Evolutionary conservation across 495 filamentous ascomycete genomes (phyloP).

Genomic region (Choiromyces venosus): DNA sequence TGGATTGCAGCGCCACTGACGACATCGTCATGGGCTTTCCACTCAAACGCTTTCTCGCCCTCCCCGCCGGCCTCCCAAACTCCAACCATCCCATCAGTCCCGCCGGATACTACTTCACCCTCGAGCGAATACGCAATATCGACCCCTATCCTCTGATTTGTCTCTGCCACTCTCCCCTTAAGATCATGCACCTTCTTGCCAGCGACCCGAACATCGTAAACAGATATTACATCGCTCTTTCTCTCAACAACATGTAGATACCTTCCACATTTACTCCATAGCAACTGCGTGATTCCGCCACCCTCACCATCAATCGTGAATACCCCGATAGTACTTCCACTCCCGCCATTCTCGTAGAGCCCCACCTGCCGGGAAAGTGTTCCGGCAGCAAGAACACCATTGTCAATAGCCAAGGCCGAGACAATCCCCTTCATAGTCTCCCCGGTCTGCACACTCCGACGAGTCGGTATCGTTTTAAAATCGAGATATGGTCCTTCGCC

Average conservation of each 20-base stretch:
- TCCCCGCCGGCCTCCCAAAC: slow-evolving; percentile 59
- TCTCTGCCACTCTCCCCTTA: slow-evolving; percentile 61
- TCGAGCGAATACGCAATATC: slow-evolving; percentile 56
- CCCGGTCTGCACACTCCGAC: slow-evolving; percentile 61
- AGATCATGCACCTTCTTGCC: slow-evolving; percentile 65
- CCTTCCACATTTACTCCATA: slow-evolving; percentile 79
- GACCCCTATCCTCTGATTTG: slow-evolving; percentile 72
- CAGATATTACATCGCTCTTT: slow-evolving; percentile 61
- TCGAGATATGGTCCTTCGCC: slow-evolving; percentile 57
- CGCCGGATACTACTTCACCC: slow-evolving; percentile 50
- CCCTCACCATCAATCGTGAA: slow-evolving; percentile 56
- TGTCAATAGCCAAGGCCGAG: slow-evolving; percentile 53
- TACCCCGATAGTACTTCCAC: slow-evolving; percentile 61
- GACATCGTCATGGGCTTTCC: slow-evolving; percentile 43
- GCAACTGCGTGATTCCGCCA: slow-evolving; percentile 64
- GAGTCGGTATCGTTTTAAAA: slow-evolving; percentile 70
- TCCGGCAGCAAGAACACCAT: slow-evolving; percentile 66
- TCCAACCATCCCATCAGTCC: slow-evolving; percentile 68
- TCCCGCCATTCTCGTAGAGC: slow-evolving; percentile 64
- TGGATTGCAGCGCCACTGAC: slow-evolving; percentile 35
- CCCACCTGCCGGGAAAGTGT: slow-evolving; percentile 73
- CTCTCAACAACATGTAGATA: slow-evolving; percentile 88
- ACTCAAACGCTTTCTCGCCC: slow-evolving; percentile 25
- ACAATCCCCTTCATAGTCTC: slow-evolving; percentile 81
- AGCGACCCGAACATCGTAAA: slow-evolving; percentile 78